Conservation (phyloP, 1,284 basidiomycete genomes). For the Stygiomarasmius scandens region DNA sequence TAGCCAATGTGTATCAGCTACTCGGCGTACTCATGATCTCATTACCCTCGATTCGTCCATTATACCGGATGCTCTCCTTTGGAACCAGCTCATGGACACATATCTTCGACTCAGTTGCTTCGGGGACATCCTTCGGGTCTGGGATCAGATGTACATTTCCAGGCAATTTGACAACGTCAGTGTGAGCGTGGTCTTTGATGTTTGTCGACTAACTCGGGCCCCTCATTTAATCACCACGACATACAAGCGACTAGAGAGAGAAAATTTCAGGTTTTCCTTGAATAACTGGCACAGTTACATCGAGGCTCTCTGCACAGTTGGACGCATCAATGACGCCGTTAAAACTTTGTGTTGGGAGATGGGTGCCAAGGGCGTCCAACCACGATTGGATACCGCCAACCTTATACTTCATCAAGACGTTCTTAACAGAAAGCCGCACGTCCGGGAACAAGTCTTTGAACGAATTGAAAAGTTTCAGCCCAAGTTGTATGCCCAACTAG, state of each 20-base stretch:
- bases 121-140: slow-evolving; percentile 74
- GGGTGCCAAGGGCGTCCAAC: slow-evolving; percentile 45
- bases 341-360: slow-evolving; percentile 69
- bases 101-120: slow-evolving; percentile 80
- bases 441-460: slow-evolving; percentile 47
- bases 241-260: slow-evolving; percentile 51
- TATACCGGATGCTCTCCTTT: slow-evolving; percentile 74
- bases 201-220: slow-evolving; percentile 68
- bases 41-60: slow-evolving; percentile 79
- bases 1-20: slow-evolving; percentile 44
- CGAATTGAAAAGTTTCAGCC: slow-evolving; percentile 58
- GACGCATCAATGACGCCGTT: slow-evolving; percentile 69
- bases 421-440: slow-evolving; percentile 51
- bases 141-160: slow-evolving; percentile 75
- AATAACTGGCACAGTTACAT: slow-evolving; percentile 81
- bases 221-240: slow-evolving; percentile 55
- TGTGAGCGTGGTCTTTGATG: slow-evolving; percentile 84
- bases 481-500: slow-evolving; percentile 51
- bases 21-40: slow-evolving; percentile 77
- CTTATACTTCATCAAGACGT: slow-evolving; percentile 41
- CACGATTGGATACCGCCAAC: slow-evolving; percentile 49
- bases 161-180: slow-evolving; percentile 63
- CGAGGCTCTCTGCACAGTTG: slow-evolving; percentile 84
- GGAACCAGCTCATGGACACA: slow-evolving; percentile 90
- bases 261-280: slow-evolving; percentile 56